These are phyloP conservation scores for Aspergillus thermomutatus DNA, from an alignment of 2,329 filamentous ascomycete genomes.

Conservation along the genomic window DNA sequence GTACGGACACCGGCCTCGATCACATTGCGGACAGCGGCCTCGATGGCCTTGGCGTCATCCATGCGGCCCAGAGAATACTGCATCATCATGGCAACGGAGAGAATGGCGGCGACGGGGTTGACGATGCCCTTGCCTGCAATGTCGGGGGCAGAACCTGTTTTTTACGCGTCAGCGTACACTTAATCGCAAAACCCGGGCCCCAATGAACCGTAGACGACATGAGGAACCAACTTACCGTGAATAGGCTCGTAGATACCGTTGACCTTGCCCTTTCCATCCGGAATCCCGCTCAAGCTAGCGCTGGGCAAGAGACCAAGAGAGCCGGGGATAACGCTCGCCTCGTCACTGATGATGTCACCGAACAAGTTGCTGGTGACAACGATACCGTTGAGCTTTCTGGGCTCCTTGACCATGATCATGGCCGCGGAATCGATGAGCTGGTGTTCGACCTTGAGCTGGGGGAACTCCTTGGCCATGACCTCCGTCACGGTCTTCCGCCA, in stretches of 20 bases:
- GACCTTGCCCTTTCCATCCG: conserved; percentile 77
- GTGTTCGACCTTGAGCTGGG: conserved; percentile 76
- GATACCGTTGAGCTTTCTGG: conserved; percentile 79
- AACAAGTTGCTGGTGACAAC: conserved; percentile 92
- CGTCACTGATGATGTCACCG: conserved; percentile 93
- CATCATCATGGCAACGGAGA: conserved; percentile 94
- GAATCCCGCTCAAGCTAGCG: conserved; percentile 80
- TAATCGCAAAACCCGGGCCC: not conserved
- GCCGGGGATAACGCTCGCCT: conserved; percentile 91
- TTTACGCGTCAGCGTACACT: not conserved
- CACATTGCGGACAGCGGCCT: conserved; percentile 74
- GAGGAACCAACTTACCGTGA: conserved; percentile 61
- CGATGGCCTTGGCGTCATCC: conserved; percentile 72
- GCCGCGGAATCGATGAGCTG: conserved; percentile 96
- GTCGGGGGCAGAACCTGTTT: conserved; percentile 77
- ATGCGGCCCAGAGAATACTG: conserved; percentile 84
- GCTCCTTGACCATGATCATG: conserved; percentile 97
- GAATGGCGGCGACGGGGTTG: conserved; percentile 86
- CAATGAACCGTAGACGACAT: not conserved
- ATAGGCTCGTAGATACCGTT: conserved; percentile 98
- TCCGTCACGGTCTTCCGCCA: conserved; percentile 87
- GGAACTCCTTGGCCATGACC: conserved; percentile 84
- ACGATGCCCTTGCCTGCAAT: conserved; percentile 90
- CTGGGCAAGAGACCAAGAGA: conserved; percentile 84
- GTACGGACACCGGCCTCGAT: conserved; percentile 78